Evolutionary conservation across 139 green algal species (phyloP).

Genomic region (Mesotaenium endlicherianum): DNA sequence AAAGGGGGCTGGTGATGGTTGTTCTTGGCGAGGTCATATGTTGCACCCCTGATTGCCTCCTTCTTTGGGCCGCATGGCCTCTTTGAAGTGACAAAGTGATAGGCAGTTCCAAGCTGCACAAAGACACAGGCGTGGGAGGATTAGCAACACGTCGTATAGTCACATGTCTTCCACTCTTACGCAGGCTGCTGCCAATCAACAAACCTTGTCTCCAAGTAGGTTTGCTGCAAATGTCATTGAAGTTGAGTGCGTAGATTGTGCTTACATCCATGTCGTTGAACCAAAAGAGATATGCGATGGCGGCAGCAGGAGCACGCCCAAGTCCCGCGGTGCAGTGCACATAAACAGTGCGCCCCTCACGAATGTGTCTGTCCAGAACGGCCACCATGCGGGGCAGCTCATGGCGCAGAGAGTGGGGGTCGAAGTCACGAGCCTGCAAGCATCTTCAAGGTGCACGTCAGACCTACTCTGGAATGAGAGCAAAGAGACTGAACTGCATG

Average conservation of each 20-base stretch:
- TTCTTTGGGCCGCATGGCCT: slow-evolving; percentile 57
- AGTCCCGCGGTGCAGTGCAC: slow-evolving; percentile 60
- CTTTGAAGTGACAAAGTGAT: slow-evolving; percentile 54
- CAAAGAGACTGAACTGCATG: too few relatives aligned
- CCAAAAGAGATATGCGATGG: slow-evolving; percentile 59
- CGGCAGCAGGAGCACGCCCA: slow-evolving; percentile 46
- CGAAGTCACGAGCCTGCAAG: slow-evolving; percentile 49
- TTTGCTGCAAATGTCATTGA: too few relatives aligned
- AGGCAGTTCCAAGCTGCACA: slow-evolving; percentile 44
- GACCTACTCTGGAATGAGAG: too few relatives aligned
- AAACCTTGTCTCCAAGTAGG: too few relatives aligned
- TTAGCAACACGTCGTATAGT: too few relatives aligned
- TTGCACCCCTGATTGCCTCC: slow-evolving; percentile 55
- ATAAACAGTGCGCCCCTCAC: slow-evolving; percentile 31
- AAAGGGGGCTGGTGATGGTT: neutral
- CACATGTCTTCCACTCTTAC: too few relatives aligned
- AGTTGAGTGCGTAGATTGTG: too few relatives aligned
- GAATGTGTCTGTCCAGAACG: slow-evolving; percentile 22
- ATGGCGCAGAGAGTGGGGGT: slow-evolving; percentile 42
- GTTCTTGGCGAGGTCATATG: slow-evolving; percentile 37
- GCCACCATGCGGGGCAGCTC: slow-evolving; percentile 47
- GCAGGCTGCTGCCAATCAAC: neutral
- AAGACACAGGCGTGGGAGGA: slow-evolving; percentile 1
- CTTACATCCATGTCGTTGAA: slow-evolving; percentile 42
- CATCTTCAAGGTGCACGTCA: too few relatives aligned